Evolutionary conservation across 768 basidiomycete genomes (phyloP).

Genomic region (Auriculariales sp.): DNA sequence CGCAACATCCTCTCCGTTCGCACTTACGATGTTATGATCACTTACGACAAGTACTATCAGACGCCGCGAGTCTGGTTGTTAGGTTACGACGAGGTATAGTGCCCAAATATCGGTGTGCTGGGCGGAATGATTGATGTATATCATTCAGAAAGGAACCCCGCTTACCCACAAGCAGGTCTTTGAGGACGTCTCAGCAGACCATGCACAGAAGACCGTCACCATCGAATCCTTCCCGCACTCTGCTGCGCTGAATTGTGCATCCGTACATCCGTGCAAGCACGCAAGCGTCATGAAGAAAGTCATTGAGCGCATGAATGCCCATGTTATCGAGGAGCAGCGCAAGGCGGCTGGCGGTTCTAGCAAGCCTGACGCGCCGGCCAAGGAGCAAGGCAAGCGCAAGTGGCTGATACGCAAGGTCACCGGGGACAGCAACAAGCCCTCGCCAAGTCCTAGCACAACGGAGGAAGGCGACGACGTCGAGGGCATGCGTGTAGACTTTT

Average conservation of each 20-base stretch:
- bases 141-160: constrained; percentile 63
- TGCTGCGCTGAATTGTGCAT: constrained; percentile 68
- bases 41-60: constrained; percentile 99
- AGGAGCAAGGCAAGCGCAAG: constrained; percentile 45
- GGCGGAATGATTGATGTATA: background rate
- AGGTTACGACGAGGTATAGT: constrained; percentile 82
- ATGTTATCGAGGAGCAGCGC: constrained; percentile 68
- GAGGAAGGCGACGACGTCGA: constrained; percentile 55
- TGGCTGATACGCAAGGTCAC: constrained; percentile 72
- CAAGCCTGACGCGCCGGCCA: constrained; percentile 17
- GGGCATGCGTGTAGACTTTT: constrained; percentile 95
- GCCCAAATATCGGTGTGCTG: background rate
- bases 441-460: constrained; percentile 18
- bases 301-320: constrained; percentile 93
- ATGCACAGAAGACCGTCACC: constrained; percentile 96
- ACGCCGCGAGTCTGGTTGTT: constrained; percentile 96
- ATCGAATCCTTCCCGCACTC: constrained; percentile 98
- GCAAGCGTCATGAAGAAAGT: constrained; percentile 99
- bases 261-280: constrained; percentile 97
- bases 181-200: constrained; percentile 94
- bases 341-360: constrained; percentile 20
- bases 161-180: constrained; percentile 85
- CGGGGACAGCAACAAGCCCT: constrained; percentile 41
- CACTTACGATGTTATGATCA: constrained; percentile 99
- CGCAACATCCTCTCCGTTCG: constrained; percentile 86